A percentile compares a stretch with the other conserved stretches of the same genome.
These are phyloP conservation scores for Eragrostis nindensis DNA, from an alignment of 176 grass and related monocot genomes.

Conservation along the genomic window DNA sequence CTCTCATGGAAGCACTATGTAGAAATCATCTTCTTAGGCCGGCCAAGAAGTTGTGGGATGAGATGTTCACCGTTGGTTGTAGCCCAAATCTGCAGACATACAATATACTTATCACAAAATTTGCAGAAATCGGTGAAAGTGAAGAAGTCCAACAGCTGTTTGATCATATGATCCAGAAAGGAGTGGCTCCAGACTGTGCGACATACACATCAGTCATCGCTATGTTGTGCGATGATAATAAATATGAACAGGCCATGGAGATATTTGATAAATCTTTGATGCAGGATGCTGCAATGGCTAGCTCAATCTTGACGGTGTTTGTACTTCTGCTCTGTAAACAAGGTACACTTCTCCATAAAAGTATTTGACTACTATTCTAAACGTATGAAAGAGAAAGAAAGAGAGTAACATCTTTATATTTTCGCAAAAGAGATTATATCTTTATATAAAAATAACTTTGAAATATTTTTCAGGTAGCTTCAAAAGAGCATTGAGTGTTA, in stretches of 20 bases:
- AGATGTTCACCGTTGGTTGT: conserved; percentile 83
- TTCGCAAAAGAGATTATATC: too few relatives aligned
- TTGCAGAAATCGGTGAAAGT: conserved; percentile 62
- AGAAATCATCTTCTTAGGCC: conserved; percentile 80
- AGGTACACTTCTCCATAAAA: too few relatives aligned
- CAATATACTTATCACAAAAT: conserved; percentile 84
- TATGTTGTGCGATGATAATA: conserved; percentile 68
- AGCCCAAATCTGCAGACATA: conserved; percentile 84
- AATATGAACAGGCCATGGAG: conserved; percentile 61
- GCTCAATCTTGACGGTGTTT: conserved; percentile 50
- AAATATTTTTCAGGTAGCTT: conserved; percentile 71
- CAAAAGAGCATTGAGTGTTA: conserved; percentile 47
- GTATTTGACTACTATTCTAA: too few relatives aligned
- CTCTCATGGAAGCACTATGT: conserved; percentile 77
- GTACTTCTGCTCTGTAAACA: conserved; percentile 67
- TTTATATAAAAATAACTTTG: too few relatives aligned
- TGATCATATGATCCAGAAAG: conserved; percentile 78
- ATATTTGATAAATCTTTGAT: conserved; percentile 62
- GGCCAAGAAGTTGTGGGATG: conserved; percentile 95
- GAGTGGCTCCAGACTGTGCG: conserved; percentile 60
- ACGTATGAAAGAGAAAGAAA: too few relatives aligned
- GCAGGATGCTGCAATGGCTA: conserved; percentile 64
- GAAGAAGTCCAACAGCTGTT: conserved; percentile 71
- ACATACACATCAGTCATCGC: conserved; percentile 66
- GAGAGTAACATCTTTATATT: too few relatives aligned